Percentiles rank a stretch among this genome's conserved stretches.
phyloP scores from a whole-genome alignment of 257 asterid genomes.

The Phtheirospermum japonicum region DNA sequence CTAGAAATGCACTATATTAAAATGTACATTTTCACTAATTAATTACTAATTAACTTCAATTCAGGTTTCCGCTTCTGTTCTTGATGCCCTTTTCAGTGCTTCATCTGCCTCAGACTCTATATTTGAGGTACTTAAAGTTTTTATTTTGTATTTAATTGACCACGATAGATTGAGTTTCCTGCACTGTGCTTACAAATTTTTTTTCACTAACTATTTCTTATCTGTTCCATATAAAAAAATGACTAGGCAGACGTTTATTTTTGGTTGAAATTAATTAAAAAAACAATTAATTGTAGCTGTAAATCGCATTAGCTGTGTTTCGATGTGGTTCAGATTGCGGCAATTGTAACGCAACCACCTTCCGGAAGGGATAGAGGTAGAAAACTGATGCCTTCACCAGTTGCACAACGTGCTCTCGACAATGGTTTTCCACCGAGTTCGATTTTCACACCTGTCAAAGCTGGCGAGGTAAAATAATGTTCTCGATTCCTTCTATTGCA shows the following conservation, averaged over 20 bases:
- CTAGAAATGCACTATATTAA: not conserved
- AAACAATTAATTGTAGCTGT: not conserved
- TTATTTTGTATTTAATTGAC: not conserved
- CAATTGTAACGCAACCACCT: constrained; percentile 92
- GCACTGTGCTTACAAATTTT: not conserved
- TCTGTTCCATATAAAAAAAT: not conserved
- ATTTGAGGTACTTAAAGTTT: constrained; percentile 46
- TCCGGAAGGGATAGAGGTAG: constrained; percentile 89
- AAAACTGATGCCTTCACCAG: constrained; percentile 88
- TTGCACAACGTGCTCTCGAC: constrained; percentile 82
- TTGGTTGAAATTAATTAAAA: not conserved
- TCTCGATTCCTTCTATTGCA: not conserved
- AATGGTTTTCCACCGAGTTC: constrained; percentile 69
- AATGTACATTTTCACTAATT: not conserved
- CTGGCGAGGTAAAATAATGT: constrained; percentile 62
- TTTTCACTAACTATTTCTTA: not conserved
- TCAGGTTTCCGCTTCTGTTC: constrained; percentile 81
- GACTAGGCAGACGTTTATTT: too few relatives aligned
- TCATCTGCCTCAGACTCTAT: constrained; percentile 66
- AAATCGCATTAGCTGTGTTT: constrained; percentile 19
- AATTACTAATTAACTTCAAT: constrained; percentile 4
- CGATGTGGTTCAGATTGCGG: constrained; percentile 60
- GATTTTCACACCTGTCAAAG: constrained; percentile 77
- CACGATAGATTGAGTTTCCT: not conserved
- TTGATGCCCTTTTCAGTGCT: constrained; percentile 69